Evolutionary conservation across 164 flowering plant species (phyloP), one percentile per base, ranked within the genome.

Genomic region (Vitis cinerea): DNA sequence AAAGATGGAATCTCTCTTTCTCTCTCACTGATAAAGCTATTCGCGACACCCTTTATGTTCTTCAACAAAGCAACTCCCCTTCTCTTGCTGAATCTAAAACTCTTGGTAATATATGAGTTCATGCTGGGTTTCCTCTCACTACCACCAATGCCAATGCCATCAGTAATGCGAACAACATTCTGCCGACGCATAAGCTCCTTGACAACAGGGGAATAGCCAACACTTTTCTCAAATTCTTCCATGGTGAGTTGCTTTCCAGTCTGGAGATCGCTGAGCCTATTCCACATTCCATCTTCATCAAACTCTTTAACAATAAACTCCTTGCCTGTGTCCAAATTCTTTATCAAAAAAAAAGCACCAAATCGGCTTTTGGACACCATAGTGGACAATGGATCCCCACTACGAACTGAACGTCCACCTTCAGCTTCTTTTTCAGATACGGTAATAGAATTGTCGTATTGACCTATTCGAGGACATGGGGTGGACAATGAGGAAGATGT

Each of bases 151-250:
- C 48, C 71, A 2, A 16, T 69, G 2, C 37, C 69, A 4, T 14
- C 59, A 29, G 13, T 52, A 58, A 66, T 57, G 5, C 61, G 74
- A 53, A 0, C 44, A 37, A 75, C 79, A 49, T 78, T 85, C 64
- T 78, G 82, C 55, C 98, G 71, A 2, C 91, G 81, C 99, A 93
- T 93, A 50, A 95, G 65, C 73, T 95, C 99, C 79, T 83, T 87
- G 4, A 95, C 98, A 12, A 91, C 87, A 0, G 99, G 93, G 0
- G 98, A 93, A 71, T 85, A 71, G 2, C 99, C 99, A 0, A 91
- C 92, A 17, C 78, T 74, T 69, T 86, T 90, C 77, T 93, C 99
- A 29, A 95, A 93, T 78, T 95, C 98, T 27, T 95, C 98, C 87
- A 85, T 77, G 7, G 93, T 88, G 2, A 95, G 77, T 44, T 90